Percentiles rank a stretch among this genome's conserved stretches.
Evolutionary conservation across 371 early-diverging fungal species (phyloP).

Genomic region (Actinomortierella wolfii): DNA sequence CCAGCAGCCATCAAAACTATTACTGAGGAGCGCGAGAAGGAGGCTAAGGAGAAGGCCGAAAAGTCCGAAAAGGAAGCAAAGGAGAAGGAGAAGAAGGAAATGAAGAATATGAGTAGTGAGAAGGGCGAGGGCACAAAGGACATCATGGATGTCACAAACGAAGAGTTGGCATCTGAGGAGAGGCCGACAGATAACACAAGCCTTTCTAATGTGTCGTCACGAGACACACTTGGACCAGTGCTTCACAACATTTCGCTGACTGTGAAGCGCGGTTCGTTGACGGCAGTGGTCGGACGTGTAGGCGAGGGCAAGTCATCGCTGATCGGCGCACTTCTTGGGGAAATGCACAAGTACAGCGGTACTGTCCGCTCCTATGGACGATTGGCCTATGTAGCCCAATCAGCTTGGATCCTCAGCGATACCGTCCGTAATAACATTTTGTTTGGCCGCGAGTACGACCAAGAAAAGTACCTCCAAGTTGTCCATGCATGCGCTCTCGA

Average conservation of each 20-base stretch:
- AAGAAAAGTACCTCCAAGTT: conserved; percentile 49
- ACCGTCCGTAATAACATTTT: conserved; percentile 63
- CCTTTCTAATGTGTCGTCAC: conserved; percentile 1
- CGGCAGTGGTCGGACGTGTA: conserved; percentile 79
- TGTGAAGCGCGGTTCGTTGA: conserved; percentile 62
- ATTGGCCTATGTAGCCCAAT: conserved; percentile 56
- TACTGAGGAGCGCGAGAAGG: conserved; percentile 13
- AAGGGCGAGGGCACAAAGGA: not conserved
- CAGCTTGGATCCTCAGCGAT: conserved; percentile 64
- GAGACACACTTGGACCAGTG: conserved; percentile 25
- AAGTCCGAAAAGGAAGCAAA: conserved; percentile 6
- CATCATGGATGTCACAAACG: not conserved
- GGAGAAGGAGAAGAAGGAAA: conserved; percentile 10
- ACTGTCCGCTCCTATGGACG: conserved; percentile 1
- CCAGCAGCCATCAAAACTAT: conserved; percentile 12
- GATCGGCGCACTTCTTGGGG: conserved; percentile 76
- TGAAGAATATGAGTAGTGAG: not conserved
- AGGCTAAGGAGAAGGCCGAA: conserved; percentile 16
- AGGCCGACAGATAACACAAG: no score
- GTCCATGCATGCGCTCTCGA: conserved; percentile 50
- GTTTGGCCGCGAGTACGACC: conserved; percentile 56
- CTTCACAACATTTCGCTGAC: conserved; percentile 61
- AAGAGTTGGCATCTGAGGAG: not conserved
- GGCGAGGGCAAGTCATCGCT: conserved; percentile 81
- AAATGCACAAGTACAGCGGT: conserved; percentile 51